Evolutionary conservation across 352 stramenopile species (phyloP), one percentile per base, ranked within the genome.

Genomic region (Globisporangium uncinulatum): DNA sequence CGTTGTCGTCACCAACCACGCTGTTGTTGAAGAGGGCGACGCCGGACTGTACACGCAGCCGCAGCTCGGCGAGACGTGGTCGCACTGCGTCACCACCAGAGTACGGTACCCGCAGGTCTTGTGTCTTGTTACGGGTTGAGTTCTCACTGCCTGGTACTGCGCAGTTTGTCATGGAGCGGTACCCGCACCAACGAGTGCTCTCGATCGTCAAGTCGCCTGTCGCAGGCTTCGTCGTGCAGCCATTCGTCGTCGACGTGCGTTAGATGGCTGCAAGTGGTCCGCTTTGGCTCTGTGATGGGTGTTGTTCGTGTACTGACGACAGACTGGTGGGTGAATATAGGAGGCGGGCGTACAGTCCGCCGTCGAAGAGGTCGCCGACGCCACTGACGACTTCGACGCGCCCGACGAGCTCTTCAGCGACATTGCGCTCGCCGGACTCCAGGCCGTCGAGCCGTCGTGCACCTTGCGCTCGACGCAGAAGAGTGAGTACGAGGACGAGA

Each of bases 81-180:
- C 77, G 6, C 77, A 89, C 42, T 89, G 76, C 32, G 73, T 90
- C 51, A 90, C 76, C 4, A 81, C 71, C 37, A 73, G 80, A 43
- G 80, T 86, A 42, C 24, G 56, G 43, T 8, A 36, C 24, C 32
- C 14, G 15, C 17, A 29, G 47, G 14, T 6, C 13, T 52, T 65
- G 21, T n/a, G 44, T 44, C 42, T 52, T 45, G 4, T 31, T 19
- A 52, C 52, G 41, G 39, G 24, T 61, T 59, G 36, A 60, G 49
- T 54, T 24, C 57, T 57, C 39, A 13, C 48, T 47, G 15, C 32
- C 9, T 34, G 20, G 42, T 9, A 3, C 9, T 37, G 20, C 20
- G 9, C 54, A 91, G 81, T 71, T 89, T 20, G 62, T 89, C 9
- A 68, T 92, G 48, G 82, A 92, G 57, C 74, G 74, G 11, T 73